Evolutionary conservation across 441 rosid genomes (phyloP), one percentile per base, ranked within the genome.

Genomic region (Bocquillonia castaneifolia): DNA sequence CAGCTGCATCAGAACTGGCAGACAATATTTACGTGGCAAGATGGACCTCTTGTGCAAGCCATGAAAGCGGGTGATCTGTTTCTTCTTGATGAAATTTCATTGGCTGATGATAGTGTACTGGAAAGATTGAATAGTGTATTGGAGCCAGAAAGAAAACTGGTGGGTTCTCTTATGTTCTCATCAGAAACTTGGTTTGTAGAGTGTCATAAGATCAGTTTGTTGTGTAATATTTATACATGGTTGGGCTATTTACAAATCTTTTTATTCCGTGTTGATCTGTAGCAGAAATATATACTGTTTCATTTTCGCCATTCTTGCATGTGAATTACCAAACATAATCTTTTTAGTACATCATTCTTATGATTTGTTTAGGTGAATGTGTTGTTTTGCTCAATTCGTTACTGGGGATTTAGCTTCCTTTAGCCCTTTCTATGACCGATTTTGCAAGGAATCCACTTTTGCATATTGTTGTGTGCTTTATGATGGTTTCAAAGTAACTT

Each of bases 61-160:
- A 95, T 95, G 99, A 90, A 80, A 83, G 80, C 85, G 71, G 96
- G 99, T 66, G 85, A 90, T 80, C 78, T 95, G 25, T 80, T 95
- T 80, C 97, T 95, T 58, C 79, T 88, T 66, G 99, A 95, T 89
- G 99, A 95, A 82, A 92, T 95, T 79, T 95, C 99, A 47, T 75
- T 95, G 87, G 98, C 99, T 74, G 98, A 95, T 88, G 99, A 95
- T 76, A 92, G 99, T 65, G 98, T 95, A 1, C 77, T 95, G 68
- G 99, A 95, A 78, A 86, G 99, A 71, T 79, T 92, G 80, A 95
- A 95, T 62, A 95, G 99, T 80, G 96, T 95, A 67, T 78, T 95
- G 82, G 99, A 95, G 85, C 87, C 96, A 2, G 98, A 88, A 67
- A 85, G 92, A 81, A 89, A 84, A 74, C 78, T 95, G 91, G 98